Base-by-base conservation (phyloP, 2,329 filamentous ascomycete genomes). In the Trichoderma afroharzianum region DNA sequence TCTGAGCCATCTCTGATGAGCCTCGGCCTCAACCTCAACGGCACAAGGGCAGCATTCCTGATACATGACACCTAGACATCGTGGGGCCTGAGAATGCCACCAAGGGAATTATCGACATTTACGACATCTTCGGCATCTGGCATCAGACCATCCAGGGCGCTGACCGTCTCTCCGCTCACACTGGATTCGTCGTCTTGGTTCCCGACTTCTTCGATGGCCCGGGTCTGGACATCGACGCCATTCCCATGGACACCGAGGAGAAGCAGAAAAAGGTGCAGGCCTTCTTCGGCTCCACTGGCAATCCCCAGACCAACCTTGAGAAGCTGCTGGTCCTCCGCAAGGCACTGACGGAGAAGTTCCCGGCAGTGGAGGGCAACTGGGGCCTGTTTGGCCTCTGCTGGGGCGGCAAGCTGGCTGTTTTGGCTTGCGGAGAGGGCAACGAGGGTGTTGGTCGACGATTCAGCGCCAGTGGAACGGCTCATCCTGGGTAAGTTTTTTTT, bases 381-480 rank as follows among this genome's bases (percentile, higher is more conserved):
- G 85, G 80, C 0, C 76, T 81, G 5, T 81, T 86, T 68, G 86
- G 86, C 3, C 76, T 86, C 6, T 88, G 86, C 76, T 87, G 85
- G 84, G 85, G 85, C 36, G 84, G 84, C 15, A 86, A 83, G 77
- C 73, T 85, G 4, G 79, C 80, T 4, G 80, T 82, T 15, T 72
- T 84, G 39, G 78, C 78, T 0, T 81, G 81, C 2, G 81, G 80
- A 0, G 73, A 77, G 18, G 81, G 76, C 6, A 84, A 82, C 59
- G 73, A 77, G 53, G 80, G 80, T 2, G 59, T 73, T 14, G 79
- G 79, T 3, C 75, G 82, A 3, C 77, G 75, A 4, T 85, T 86
- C 68, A 77, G 57, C 18, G 78, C 75, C 11, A 79, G 76, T 32
- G 80, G 79, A 33, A 79, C 79, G 2, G 79, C 78, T 24, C 80